Evolutionary conservation across 1,139 yeast genomes (phyloP).

Genomic region (Candida frijolesensis): DNA sequence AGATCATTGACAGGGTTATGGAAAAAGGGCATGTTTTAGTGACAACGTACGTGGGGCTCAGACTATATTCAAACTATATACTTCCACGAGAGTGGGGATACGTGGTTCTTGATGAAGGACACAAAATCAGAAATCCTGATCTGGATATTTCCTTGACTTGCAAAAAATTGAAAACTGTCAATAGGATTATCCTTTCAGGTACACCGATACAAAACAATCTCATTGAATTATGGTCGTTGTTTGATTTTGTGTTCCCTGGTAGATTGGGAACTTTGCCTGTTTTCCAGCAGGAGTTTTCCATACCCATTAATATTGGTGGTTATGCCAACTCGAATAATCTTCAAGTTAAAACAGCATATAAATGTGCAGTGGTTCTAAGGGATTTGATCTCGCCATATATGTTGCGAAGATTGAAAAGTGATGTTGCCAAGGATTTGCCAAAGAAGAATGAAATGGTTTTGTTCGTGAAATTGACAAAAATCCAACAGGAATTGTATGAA

Average conservation of each 20-base stretch:
- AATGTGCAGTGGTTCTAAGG: conserved; percentile 89
- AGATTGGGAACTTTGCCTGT: conserved; percentile 92
- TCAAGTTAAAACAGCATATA: conserved; percentile 95
- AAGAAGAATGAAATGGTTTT: conserved; percentile 91
- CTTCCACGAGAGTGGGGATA: conserved; percentile 85
- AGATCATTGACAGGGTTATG: conserved; percentile 52
- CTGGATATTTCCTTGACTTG: conserved; percentile 84
- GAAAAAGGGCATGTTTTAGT: conserved; percentile 77
- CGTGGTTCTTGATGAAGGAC: conserved; percentile 93
- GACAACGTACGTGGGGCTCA: conserved; percentile 89
- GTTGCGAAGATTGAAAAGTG: conserved; percentile 82
- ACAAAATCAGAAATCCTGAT: conserved; percentile 93
- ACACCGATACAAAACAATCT: conserved; percentile 95
- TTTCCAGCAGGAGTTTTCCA: conserved; percentile 86
- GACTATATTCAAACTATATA: conserved; percentile 71
- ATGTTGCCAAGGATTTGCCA: conserved; percentile 96
- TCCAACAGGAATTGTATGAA: conserved; percentile 74
- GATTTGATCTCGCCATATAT: conserved; percentile 90
- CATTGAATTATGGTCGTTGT: conserved; percentile 89
- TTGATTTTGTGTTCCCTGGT: conserved; percentile 95
- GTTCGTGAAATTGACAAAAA: conserved; percentile 80
- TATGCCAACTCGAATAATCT: conserved; percentile 96
- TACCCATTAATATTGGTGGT: conserved; percentile 96
- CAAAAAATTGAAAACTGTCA: conserved; percentile 78
- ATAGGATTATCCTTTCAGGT: conserved; percentile 87